Evolutionary conservation across 306 rosid genomes (phyloP).

Genomic region (Cicer bijugum): DNA sequence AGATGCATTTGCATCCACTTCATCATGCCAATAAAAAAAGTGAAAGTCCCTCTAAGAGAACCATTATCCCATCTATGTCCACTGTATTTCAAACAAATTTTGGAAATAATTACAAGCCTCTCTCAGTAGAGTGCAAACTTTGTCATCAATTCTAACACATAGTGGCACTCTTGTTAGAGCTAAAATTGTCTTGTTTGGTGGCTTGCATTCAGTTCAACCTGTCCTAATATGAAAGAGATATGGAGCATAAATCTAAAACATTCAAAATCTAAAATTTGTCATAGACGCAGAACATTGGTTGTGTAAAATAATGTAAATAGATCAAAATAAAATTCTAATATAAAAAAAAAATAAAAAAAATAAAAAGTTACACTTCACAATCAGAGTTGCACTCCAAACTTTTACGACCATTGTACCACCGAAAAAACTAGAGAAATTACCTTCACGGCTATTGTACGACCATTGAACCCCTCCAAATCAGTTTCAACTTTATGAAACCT

Average conservation of each 20-base stretch:
- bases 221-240: constrained; percentile 3
- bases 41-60: constrained; percentile 2
- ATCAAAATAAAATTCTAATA: constrained; percentile 17
- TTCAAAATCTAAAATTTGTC: constrained; percentile 24
- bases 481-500: constrained; percentile 94
- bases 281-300: constrained; percentile 4
- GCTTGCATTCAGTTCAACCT: background rate
- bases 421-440: constrained; percentile 50
- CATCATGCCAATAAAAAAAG: constrained; percentile 8
- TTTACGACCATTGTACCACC: background rate
- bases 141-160: background rate
- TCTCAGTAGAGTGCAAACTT: constrained; percentile 3
- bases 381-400: constrained; percentile 12
- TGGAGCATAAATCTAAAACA: constrained; percentile 2
- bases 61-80: background rate
- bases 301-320: constrained; percentile 9
- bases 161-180: background rate
- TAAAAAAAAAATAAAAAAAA: background rate
- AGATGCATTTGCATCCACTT: constrained; percentile 13
- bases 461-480: constrained; percentile 83
- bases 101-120: constrained; percentile 3
- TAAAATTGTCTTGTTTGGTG: background rate
- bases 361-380: background rate
- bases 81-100: background rate
- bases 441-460: constrained; percentile 90